Conservation (phyloP, 2,329 filamentous ascomycete genomes). For the Sporothrix curviconia region DNA sequence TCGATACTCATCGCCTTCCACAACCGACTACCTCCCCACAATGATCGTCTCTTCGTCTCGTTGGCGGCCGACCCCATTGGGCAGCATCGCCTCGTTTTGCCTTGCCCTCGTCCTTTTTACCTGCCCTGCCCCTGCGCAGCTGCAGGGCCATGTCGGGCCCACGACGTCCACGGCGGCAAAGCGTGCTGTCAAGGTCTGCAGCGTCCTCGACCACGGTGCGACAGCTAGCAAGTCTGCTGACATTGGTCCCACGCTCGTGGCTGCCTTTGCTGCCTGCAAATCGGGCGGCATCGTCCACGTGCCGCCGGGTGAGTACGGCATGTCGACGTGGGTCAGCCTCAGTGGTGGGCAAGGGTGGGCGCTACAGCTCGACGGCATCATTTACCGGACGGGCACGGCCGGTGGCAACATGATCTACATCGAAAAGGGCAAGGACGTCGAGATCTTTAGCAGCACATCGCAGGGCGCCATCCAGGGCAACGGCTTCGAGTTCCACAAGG, state of each 20-base stretch:
- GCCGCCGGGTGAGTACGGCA: constrained; percentile 20
- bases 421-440: constrained; percentile 34
- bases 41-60: too few relatives aligned
- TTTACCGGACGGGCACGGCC: constrained; percentile 19
- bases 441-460: constrained; percentile 37
- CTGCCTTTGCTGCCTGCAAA: constrained; percentile 1
- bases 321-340: constrained; percentile 20
- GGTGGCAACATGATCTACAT: constrained; percentile 25
- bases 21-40: too few relatives aligned
- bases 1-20: too few relatives aligned
- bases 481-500: constrained; percentile 40
- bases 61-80: background rate
- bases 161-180: constrained; percentile 25
- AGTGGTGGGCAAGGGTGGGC: constrained; percentile 16
- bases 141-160: constrained; percentile 24
- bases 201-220: constrained; percentile 44
- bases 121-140: constrained; percentile 17
- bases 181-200: constrained; percentile 33
- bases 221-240: constrained; percentile 42
- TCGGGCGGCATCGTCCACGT: constrained; percentile 17
- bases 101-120: background rate
- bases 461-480: constrained; percentile 44
- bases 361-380: constrained; percentile 20
- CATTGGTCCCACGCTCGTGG: constrained; percentile 13
- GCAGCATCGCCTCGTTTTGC: background rate